Base-by-base conservation (phyloP, 2,329 filamentous ascomycete genomes). In the Colletotrichum salicis region DNA sequence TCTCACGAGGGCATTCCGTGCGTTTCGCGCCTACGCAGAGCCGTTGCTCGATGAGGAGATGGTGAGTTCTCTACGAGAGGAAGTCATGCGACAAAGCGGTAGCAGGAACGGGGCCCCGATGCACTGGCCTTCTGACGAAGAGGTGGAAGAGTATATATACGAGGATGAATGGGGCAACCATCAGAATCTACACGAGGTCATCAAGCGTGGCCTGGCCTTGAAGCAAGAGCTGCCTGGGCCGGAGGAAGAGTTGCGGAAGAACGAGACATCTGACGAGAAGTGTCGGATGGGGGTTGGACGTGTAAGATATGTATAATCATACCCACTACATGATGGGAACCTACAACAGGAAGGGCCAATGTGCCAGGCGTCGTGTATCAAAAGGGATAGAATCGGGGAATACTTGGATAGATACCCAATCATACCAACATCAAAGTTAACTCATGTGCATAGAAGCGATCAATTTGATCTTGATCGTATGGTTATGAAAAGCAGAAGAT, bases 1-100 rank as follows among this genome's bases (percentile, higher is more conserved):
- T 31, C 77, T 79, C 7, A 72, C 83, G 31, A 79, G 76, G 73
- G 81, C 82, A 33, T 74, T 87, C 8, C 87, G 84, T 73, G 81
- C 80, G 12, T 90, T 88, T 77, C 82, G 85, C 13, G 81, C 85
- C 4, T 84, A 88, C 74, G 86, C 84, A 4, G 82, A 85, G 68
- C 82, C 82, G 7, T 79, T 82, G 70, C 79, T 88, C 1, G 76
- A 78, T 6, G 72, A 73, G 11, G 74, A 77, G n/a, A 75, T 74
- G 41, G 77, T 84, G 64, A 69, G 72, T 19, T 73, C 76, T 31
- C 56, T 56, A 54, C 74, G 86, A n/a, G 76, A 79, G 57, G 67
- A 74, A 5, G 55, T 75, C 29, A 73, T 81, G 55, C 73, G 71
- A 66, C 12, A 82, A 77, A 76, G 73, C 19, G 31, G n/a, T n/a